Conservation (phyloP, 495 filamentous ascomycete species). For the Aspergillus heteromorphus region DNA sequence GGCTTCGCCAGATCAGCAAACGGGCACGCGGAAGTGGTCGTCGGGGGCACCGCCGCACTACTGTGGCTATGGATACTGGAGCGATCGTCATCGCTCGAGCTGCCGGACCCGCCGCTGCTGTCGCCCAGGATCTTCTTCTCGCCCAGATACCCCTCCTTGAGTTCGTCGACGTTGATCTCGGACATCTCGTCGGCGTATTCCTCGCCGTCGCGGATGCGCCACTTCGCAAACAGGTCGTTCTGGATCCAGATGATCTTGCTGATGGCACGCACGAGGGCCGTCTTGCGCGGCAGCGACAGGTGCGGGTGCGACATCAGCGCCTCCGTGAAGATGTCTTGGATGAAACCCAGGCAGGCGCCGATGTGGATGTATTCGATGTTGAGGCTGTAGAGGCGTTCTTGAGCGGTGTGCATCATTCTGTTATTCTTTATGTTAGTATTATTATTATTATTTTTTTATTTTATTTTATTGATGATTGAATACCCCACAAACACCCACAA, state of each 20-base stretch:
- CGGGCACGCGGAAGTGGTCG: slow-evolving; percentile 27
- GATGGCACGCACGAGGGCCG: slow-evolving; percentile 60
- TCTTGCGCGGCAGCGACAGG: slow-evolving; percentile 57
- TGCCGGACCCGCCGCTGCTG: slow-evolving; percentile 16
- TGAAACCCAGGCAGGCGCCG: slow-evolving; percentile 59
- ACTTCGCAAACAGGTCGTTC: slow-evolving; percentile 74
- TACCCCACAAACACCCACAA: too few species aligned
- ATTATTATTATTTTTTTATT: too few species aligned
- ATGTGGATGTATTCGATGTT: slow-evolving; percentile 77
- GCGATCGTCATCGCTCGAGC: slow-evolving; percentile 31
- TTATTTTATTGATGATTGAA: too few species aligned
- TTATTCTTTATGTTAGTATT: too few species aligned
- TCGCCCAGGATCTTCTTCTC: slow-evolving; percentile 46
- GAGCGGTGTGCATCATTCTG: slow-evolving; percentile 65
- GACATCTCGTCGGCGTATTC: slow-evolving; percentile 60
- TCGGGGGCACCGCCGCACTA: slow-evolving; percentile 20
- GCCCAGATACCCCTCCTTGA: slow-evolving; percentile 57
- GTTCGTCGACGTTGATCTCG: slow-evolving; percentile 42
- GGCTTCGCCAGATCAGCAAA: slow-evolving; percentile 29
- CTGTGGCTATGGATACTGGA: slow-evolving; percentile 29
- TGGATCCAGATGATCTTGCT: slow-evolving; percentile 66
- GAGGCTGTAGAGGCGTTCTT: slow-evolving; percentile 56
- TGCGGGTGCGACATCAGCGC: slow-evolving; percentile 67
- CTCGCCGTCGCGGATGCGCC: slow-evolving; percentile 67
- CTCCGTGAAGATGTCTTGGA: slow-evolving; percentile 69